A percentile compares a stretch with the other conserved stretches of the same genome.
Evolutionary conservation across 108 stramenopile genomes (phyloP).

Genomic region (Pseudonitzschia delicatissima): DNA sequence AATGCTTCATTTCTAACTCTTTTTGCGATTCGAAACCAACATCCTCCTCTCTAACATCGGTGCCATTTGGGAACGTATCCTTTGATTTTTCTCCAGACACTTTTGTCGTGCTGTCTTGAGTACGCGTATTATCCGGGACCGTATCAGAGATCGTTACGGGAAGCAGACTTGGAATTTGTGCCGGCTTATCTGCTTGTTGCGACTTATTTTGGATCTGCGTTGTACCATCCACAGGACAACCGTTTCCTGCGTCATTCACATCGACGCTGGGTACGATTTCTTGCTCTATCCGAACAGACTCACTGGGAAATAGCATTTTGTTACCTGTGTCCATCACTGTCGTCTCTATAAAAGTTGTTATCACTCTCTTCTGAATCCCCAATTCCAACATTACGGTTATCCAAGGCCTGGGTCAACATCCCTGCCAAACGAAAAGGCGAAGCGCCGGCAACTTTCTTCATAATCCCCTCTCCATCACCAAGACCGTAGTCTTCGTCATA

Average conservation of each 20-base stretch:
- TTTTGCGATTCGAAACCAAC: too few species aligned
- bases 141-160: too few species aligned
- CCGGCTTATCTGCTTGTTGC: too few species aligned
- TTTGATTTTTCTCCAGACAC: too few species aligned
- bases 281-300: not conserved
- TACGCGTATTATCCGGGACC: too few species aligned
- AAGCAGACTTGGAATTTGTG: too few species aligned
- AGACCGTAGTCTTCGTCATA: slow-evolving; percentile 5
- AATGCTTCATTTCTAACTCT: too few species aligned
- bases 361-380: slow-evolving; percentile 14
- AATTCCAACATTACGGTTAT: slow-evolving; percentile 1
- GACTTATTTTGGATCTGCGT: not conserved
- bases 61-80: too few species aligned
- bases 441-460: not conserved
- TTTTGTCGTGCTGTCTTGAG: too few species aligned
- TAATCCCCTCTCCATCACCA: slow-evolving; percentile 12
- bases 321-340: not conserved
- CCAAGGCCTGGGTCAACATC: slow-evolving; percentile 33
- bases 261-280: not conserved
- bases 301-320: not conserved
- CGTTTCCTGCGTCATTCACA: not conserved
- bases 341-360: not conserved
- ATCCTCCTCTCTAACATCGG: too few species aligned
- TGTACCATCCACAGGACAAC: not conserved
- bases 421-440: slow-evolving; percentile 34